A percentile compares a stretch with the other conserved stretches of the same genome.
Conservation (phyloP, 163 green algal genomes). For the Trebouxiophyceae sp. region DNA sequence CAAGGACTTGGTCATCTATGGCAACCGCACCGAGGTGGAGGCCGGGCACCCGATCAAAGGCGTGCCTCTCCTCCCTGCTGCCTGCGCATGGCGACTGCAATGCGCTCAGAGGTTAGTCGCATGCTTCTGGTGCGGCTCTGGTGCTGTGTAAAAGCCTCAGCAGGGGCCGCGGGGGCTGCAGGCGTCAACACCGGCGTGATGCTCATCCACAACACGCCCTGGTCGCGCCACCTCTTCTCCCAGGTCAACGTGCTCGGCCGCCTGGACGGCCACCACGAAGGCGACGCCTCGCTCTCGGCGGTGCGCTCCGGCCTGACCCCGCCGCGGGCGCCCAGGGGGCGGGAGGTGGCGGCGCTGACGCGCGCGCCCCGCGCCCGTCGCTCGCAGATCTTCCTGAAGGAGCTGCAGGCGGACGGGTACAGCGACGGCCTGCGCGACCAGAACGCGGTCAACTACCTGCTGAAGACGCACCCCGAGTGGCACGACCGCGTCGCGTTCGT, state of each 20-base stretch:
- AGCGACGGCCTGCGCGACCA: constrained; percentile 13
- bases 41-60: background rate
- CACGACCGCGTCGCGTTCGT: background rate
- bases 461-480: constrained; percentile 5
- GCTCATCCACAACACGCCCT: constrained; percentile 14
- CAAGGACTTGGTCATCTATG: constrained; percentile 15
- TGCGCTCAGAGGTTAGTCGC: too few species aligned
- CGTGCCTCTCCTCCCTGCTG: too few species aligned
- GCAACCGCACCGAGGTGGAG: background rate
- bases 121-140: too few species aligned
- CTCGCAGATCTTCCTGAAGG: constrained; percentile 7
- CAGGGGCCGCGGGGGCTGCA: background rate
- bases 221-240: constrained; percentile 4
- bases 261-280: constrained; percentile 2
- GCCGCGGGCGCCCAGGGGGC: too few species aligned
- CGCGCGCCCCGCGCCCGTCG: background rate
- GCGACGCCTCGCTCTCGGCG: background rate
- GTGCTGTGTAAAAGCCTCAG: too few species aligned
- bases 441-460: constrained; percentile 13
- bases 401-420: constrained; percentile 9
- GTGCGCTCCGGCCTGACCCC: too few species aligned
- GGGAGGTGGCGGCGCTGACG: too few species aligned
- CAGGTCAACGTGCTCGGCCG: constrained; percentile 6
- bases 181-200: constrained; percentile 14
- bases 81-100: background rate